Conservation (phyloP, 768 basidiomycete species). For the Agaricus blazei region DNA sequence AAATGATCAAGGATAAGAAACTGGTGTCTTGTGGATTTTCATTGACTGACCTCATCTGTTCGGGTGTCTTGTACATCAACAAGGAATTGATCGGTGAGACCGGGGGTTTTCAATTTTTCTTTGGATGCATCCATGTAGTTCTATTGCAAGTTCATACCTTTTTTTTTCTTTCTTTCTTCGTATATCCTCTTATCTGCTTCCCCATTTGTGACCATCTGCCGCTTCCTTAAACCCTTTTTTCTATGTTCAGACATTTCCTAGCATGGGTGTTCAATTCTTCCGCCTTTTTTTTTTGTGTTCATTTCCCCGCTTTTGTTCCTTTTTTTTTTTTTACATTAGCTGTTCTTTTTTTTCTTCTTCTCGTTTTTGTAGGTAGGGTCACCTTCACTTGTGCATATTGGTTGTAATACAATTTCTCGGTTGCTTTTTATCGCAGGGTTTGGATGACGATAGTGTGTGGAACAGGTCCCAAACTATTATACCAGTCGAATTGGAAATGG, state of each 20-base stretch:
- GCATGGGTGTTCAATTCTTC: not conserved
- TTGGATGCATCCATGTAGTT: constrained; percentile 23
- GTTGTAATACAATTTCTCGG: constrained; percentile 10
- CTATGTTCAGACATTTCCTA: not conserved
- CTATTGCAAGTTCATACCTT: constrained; percentile 19
- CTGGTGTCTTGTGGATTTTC: not conserved
- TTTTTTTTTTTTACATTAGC: not conserved
- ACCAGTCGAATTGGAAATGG: not conserved
- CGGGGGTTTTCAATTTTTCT: constrained; percentile 16
- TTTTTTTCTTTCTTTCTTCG: constrained; percentile 4
- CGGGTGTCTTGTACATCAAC: not conserved
- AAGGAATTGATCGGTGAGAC: constrained; percentile 1
- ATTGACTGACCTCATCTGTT: not conserved
- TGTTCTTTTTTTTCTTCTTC: constrained; percentile 4
- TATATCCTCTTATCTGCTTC: constrained; percentile 18
- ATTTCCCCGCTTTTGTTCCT: not conserved
- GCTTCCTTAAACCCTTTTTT: not conserved
- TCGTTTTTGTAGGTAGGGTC: not conserved
- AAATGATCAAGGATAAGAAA: not conserved
- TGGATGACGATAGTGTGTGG: not conserved
- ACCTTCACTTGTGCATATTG: constrained; percentile 4
- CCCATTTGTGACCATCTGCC: constrained; percentile 23
- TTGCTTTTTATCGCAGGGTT: not conserved
- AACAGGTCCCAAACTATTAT: not conserved
- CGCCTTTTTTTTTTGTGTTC: not conserved